Base-by-base conservation (phyloP, 1,139 yeast genomes). In the Nadsonia commutata region DNA sequence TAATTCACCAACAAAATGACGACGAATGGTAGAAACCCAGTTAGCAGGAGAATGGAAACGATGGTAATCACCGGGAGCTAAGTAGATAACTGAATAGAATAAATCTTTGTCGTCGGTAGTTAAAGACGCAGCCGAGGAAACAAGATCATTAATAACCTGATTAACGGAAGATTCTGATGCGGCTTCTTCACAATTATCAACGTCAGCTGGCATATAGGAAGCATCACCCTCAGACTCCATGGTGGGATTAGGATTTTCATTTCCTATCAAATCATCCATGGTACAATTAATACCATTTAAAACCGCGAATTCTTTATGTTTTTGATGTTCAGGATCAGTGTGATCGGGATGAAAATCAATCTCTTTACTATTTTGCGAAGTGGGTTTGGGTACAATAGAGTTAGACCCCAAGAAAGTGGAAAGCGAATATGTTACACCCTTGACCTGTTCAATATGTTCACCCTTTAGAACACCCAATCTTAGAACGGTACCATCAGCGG, bases 61-160 rank as follows among this genome's bases (percentile, higher is more conserved):
- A 64, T 93, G 99, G 62, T 93, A 93, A 59, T 93, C 98, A 36
- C 98, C 99, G 1, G 99, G 99, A 0, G 97, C 96, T 46, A 93
- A 71, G 59, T 93, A 93, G 36, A 93, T 85, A 19, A 93, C 99
- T 1, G 95, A 79, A 60, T 83, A 90, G 58, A 72, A 90, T 46
- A 93, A 67, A 54, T 79, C 78, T 48, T 79, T 82, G 41, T 71
- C 70, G 17, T 45, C 39, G 22, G 45, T 43, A 3, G 56, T 51
- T 18, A 54, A 52, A 43, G 51, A 48, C 38, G 55, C 54, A 6
- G 63, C 58, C 20, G 41, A 40, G 8, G 50, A 49, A 20, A 51
- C 40, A 6, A 57, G 42, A 17, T 56, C 59, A 41, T 50, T 49
- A 13, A 56, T 49, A 11, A 56, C 55, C 33, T 51, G 47, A 16